These are phyloP conservation scores for Aegilops sharonensis DNA, from an alignment of 176 grass and related monocot species.

Conservation along the genomic window DNA sequence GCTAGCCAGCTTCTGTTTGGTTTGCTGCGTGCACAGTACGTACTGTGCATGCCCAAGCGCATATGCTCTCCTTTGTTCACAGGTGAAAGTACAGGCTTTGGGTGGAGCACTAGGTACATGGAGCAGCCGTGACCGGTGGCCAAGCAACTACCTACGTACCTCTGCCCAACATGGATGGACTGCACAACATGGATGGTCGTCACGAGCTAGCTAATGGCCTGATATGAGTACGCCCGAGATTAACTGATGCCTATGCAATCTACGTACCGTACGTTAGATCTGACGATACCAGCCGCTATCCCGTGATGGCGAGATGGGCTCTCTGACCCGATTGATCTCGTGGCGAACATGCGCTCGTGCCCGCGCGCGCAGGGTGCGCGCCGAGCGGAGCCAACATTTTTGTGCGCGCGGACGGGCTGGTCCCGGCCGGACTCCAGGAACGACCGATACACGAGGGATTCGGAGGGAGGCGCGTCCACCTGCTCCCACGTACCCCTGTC, in stretches of 20 bases:
- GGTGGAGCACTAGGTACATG: neutral
- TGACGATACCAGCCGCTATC: too few species aligned
- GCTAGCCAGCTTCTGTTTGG: neutral
- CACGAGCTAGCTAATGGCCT: too few species aligned
- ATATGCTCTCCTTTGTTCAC: neutral
- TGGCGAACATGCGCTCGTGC: neutral
- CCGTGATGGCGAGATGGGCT: neutral
- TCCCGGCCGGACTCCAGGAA: neutral
- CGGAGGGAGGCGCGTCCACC: neutral
- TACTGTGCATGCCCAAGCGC: neutral
- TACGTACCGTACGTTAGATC: too few species aligned
- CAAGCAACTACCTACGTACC: neutral
- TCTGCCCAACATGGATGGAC: too few species aligned
- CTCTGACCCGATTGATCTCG: neutral
- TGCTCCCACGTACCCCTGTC: neutral
- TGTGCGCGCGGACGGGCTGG: too few species aligned
- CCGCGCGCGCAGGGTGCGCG: neutral
- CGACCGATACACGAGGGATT: neutral
- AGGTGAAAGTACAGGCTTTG: neutral
- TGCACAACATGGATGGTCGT: too few species aligned
- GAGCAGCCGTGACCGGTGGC: neutral
- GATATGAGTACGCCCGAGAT: too few species aligned
- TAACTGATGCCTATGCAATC: too few species aligned
- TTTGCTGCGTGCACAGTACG: neutral
- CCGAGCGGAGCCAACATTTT: neutral